Conservation (phyloP, 768 basidiomycete species). For the Gautieria morchelliformis region DNA sequence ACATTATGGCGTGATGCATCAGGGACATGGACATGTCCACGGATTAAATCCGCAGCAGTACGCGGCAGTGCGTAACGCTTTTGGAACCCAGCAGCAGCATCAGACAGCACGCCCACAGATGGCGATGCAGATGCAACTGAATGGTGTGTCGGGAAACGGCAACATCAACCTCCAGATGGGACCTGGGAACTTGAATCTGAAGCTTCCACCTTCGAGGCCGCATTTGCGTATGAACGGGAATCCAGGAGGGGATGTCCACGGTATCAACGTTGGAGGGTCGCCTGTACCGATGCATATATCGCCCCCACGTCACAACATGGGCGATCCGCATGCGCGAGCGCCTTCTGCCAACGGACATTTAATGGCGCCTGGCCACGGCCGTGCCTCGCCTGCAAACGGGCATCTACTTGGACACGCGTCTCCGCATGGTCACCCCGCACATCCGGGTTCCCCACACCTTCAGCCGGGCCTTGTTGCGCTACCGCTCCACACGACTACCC, state of each 20-base stretch:
- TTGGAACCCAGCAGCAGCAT: neutral
- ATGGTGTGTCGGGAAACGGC: neutral
- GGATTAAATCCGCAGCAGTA: neutral
- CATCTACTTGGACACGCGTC: neutral
- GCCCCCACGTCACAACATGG: neutral
- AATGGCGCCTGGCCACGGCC: neutral
- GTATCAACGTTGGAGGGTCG: neutral
- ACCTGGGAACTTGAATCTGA: neutral
- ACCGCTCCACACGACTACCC: neutral
- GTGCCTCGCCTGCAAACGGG: neutral
- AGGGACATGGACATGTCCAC: neutral
- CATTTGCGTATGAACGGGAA: neutral
- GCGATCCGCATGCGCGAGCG: neutral
- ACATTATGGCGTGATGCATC: neutral
- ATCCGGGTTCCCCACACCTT: neutral
- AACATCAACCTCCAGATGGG: conserved; percentile 1
- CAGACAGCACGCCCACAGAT: neutral
- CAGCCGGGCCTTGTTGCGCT: neutral
- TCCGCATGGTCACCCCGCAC: neutral
- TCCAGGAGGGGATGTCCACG: neutral
- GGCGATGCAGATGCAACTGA: neutral
- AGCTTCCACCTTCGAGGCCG: neutral
- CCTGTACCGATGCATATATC: neutral
- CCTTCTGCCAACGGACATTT: neutral
- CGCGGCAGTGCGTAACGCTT: neutral